Percentiles rank a stretch among this genome's conserved stretches.
Conservation (phyloP, 768 basidiomycete genomes). For the Leccinum olivaceopallidum region DNA sequence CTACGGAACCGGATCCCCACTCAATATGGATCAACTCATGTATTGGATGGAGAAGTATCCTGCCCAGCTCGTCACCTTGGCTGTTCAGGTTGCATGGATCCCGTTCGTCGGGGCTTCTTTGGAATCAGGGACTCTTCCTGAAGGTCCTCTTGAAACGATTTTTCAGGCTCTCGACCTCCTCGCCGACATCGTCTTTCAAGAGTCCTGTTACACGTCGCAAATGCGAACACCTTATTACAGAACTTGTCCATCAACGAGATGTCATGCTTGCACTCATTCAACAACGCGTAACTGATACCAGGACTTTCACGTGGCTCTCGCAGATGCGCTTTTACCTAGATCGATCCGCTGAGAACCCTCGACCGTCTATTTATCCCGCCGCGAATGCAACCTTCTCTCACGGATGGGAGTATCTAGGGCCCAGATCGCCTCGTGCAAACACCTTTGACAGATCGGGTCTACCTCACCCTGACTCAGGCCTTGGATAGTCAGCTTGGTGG, state of each 20-base stretch:
- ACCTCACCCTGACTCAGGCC: conserved; percentile 95
- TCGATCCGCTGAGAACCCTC: conserved; percentile 62
- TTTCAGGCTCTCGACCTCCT: conserved; percentile 86
- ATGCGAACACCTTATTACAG: conserved; percentile 98
- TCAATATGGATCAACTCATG: conserved; percentile 73
- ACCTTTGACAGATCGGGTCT: conserved; percentile 94
- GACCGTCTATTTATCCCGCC: conserved; percentile 77
- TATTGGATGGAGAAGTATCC: conserved; percentile 93
- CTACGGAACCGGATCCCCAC: conserved; percentile 63
- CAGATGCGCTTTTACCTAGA: conserved; percentile 99
- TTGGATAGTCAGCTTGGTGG: conserved; percentile 94
- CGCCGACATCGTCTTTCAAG: conserved; percentile 92
- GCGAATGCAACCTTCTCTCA: conserved; percentile 95
- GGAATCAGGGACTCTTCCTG: conserved; percentile 53
- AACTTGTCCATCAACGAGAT: conserved; percentile 97
- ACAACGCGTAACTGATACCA: conserved; percentile 60
- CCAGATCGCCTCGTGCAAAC: conserved; percentile 97
- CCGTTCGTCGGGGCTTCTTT: conserved; percentile 73
- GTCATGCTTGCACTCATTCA: conserved; percentile 81
- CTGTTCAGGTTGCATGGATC: conserved; percentile 95
- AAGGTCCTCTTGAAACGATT: conserved; percentile 71
- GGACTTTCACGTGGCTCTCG: conserved; percentile 89
- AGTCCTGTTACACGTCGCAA: conserved; percentile 93
- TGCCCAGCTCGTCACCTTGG: conserved; percentile 94
- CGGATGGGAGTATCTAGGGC: conserved; percentile 97